Evolutionary conservation across 495 filamentous ascomycete genomes (phyloP).

Genomic region (Durotheca rogersii): DNA sequence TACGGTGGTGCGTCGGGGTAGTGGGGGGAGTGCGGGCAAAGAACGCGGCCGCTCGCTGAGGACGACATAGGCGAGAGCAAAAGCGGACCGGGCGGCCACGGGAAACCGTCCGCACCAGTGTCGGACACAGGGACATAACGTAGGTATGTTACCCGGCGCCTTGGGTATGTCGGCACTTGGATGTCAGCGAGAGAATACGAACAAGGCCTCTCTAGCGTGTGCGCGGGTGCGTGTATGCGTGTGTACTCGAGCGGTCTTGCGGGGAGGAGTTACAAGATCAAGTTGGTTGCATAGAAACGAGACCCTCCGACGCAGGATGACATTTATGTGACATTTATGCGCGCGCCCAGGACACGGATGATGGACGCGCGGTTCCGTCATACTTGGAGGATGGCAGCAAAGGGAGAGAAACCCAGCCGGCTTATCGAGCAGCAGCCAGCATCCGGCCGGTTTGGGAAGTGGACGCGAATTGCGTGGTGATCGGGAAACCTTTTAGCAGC

Average conservation of each 20-base stretch:
- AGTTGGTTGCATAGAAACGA: not conserved
- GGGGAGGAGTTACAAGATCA: too few relatives aligned
- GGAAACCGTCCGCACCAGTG: constrained; percentile 16
- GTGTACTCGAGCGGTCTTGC: too few relatives aligned
- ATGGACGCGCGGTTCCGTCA: constrained; percentile 23
- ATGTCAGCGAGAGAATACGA: too few relatives aligned
- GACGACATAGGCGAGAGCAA: not conserved
- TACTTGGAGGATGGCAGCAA: not conserved
- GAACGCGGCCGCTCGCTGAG: not conserved
- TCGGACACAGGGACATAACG: constrained; percentile 17
- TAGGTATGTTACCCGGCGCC: too few relatives aligned
- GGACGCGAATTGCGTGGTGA: too few relatives aligned
- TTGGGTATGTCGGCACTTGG: too few relatives aligned
- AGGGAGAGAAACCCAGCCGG: not conserved
- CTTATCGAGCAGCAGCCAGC: not conserved
- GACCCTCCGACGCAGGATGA: not conserved
- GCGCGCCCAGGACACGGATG: not conserved
- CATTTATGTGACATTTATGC: too few relatives aligned
- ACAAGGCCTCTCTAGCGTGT: too few relatives aligned
- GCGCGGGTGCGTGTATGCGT: too few relatives aligned
- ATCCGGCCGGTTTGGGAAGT: not conserved
- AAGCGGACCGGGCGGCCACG: constrained; percentile 7
- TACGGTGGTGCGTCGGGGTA: too few relatives aligned
- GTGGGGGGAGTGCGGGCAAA: not conserved
- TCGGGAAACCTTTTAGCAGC: too few relatives aligned